phyloP scores from a whole-genome alignment of 805 yeast genomes.

The Metschnikowia anglica region DNA sequence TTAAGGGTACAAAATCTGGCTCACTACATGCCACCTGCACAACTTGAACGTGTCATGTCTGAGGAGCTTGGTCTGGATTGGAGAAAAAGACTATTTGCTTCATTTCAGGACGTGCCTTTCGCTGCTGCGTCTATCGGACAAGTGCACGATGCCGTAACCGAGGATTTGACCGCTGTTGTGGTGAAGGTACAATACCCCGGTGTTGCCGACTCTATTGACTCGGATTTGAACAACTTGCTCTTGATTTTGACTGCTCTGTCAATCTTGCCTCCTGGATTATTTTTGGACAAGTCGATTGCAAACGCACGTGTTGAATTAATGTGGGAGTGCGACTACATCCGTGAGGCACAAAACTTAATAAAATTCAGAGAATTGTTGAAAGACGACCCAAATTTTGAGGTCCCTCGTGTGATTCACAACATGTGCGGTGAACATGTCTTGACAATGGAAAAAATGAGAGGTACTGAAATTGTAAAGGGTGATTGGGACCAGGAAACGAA shows the following conservation, averaged over 20 bases:
- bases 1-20: slow-evolving; percentile 90
- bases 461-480: slow-evolving; percentile 77
- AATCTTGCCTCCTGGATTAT: slow-evolving; percentile 85
- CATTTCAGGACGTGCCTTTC: slow-evolving; percentile 84
- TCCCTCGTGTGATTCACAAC: slow-evolving; percentile 78
- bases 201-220: slow-evolving; percentile 88
- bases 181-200: slow-evolving; percentile 98
- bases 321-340: slow-evolving; percentile 95
- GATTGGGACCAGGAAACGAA: slow-evolving; percentile 70
- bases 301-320: slow-evolving; percentile 90
- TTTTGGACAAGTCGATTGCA: slow-evolving; percentile 85
- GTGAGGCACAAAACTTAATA: slow-evolving; percentile 79
- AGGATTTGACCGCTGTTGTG: slow-evolving; percentile 72
- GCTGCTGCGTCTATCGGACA: slow-evolving; percentile 99
- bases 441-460: slow-evolving; percentile 87
- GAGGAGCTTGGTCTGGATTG: slow-evolving; percentile 77
- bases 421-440: slow-evolving; percentile 79
- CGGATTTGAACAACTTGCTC: slow-evolving; percentile 84
- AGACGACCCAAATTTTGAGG: slow-evolving; percentile 61
- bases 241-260: slow-evolving; percentile 83
- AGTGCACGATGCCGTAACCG: slow-evolving; percentile 80
- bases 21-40: slow-evolving; percentile 93
- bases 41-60: slow-evolving; percentile 71
- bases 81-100: slow-evolving; percentile 63
- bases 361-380: slow-evolving; percentile 59